Evolutionary conservation across 257 asterid genomes (phyloP).

Genomic region (Schizonepeta tenuifolia): DNA sequence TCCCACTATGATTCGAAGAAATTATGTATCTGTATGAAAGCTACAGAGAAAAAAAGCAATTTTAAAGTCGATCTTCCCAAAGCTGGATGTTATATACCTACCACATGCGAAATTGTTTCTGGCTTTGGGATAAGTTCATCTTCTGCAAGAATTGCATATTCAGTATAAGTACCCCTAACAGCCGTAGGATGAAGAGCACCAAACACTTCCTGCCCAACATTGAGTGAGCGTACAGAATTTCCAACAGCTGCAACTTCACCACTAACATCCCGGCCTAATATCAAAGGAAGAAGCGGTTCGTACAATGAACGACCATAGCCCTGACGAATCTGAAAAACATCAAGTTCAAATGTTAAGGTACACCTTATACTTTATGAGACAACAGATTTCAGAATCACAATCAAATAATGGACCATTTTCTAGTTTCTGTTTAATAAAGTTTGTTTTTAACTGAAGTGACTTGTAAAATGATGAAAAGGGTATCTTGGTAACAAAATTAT

Average conservation of each 20-base stretch:
- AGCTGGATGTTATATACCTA: slow-evolving; percentile 41
- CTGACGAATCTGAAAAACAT: slow-evolving; percentile 70
- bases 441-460: not conserved
- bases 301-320: slow-evolving; percentile 98
- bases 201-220: slow-evolving; percentile 90
- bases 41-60: slow-evolving; percentile 12
- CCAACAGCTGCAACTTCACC: slow-evolving; percentile 96
- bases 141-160: slow-evolving; percentile 84
- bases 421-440: not conserved
- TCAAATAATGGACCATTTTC: not conserved
- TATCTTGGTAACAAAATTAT: not conserved
- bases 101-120: slow-evolving; percentile 80
- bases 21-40: not conserved
- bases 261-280: slow-evolving; percentile 95
- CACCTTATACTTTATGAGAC: not conserved
- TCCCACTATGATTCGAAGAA: not conserved
- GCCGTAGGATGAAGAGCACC: slow-evolving; percentile 99
- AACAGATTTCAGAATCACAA: not conserved
- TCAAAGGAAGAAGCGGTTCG: slow-evolving; percentile 80
- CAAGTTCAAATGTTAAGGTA: slow-evolving; percentile 8
- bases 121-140: slow-evolving; percentile 86
- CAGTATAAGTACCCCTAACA: slow-evolving; percentile 94
- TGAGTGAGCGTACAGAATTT: slow-evolving; percentile 61
- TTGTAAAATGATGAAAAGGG: not conserved
- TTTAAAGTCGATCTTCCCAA: not conserved